phyloP scores from a whole-genome alignment of 1,284 basidiomycete species.

The Macrocystidia cucumis region DNA sequence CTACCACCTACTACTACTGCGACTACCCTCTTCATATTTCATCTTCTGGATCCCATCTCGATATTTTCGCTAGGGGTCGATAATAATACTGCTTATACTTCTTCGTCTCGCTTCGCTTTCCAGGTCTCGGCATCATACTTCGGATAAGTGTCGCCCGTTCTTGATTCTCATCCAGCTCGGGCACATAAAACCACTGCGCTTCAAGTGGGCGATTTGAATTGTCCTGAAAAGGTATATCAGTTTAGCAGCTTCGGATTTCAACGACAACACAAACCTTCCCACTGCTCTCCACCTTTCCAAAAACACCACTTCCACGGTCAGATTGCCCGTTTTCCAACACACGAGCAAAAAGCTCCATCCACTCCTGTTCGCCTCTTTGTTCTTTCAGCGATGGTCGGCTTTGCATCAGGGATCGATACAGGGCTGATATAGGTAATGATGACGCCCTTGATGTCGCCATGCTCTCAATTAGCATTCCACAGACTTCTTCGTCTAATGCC shows the following conservation, averaged over 20 bases:
- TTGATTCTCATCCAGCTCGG: slow-evolving; percentile 59
- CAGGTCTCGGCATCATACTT: slow-evolving; percentile 67
- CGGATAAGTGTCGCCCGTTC: slow-evolving; percentile 58
- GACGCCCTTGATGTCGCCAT: slow-evolving; percentile 67
- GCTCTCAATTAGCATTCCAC: slow-evolving; percentile 65
- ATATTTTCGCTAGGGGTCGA: slow-evolving; percentile 56
- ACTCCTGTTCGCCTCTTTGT: slow-evolving; percentile 35
- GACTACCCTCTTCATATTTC: too few relatives aligned
- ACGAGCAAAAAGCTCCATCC: slow-evolving; percentile 38
- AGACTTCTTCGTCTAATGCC: slow-evolving; percentile 32
- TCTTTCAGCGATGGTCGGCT: slow-evolving; percentile 43
- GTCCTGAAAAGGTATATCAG: slow-evolving; percentile 24
- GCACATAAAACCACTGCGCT: slow-evolving; percentile 71
- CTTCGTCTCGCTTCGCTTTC: slow-evolving; percentile 66
- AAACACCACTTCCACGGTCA: slow-evolving; percentile 49
- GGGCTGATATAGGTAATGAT: slow-evolving; percentile 46
- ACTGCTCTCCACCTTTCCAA: slow-evolving; percentile 62
- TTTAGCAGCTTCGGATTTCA: not conserved
- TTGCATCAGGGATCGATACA: slow-evolving; percentile 43
- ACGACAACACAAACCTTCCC: slow-evolving; percentile 35
- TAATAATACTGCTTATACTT: slow-evolving; percentile 80
- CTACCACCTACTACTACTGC: too few relatives aligned
- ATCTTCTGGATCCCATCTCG: slow-evolving; percentile 57
- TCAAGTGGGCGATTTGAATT: slow-evolving; percentile 44
- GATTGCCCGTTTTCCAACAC: slow-evolving; percentile 43